A percentile compares a stretch with the other conserved stretches of the same genome.
phyloP scores from a whole-genome alignment of 148 eudicot species.

The Dianthus caryophyllus region DNA sequence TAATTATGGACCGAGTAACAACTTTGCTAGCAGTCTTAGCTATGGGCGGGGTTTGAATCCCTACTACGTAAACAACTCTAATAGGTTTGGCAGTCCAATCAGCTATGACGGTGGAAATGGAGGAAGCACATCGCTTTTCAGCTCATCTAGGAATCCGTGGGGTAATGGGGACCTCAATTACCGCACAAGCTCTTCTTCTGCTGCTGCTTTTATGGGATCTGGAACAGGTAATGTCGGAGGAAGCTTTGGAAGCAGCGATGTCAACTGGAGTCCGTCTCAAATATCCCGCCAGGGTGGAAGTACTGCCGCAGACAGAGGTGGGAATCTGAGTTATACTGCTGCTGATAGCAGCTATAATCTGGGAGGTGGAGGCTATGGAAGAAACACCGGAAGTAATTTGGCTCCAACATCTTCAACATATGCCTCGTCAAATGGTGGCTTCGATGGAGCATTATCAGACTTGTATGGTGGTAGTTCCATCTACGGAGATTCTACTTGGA shows the following conservation, averaged over 20 bases:
- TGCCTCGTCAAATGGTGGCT: conserved; percentile 44
- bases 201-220: conserved; percentile 36
- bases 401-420: conserved; percentile 41
- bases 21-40: conserved; percentile 33
- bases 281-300: conserved; percentile 43
- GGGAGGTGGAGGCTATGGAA: conserved; percentile 48
- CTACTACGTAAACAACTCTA: conserved; percentile 42
- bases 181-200: conserved; percentile 37
- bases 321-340: conserved; percentile 46
- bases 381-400: conserved; percentile 36
- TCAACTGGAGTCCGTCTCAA: conserved; percentile 47
- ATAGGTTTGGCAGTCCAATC: conserved; percentile 36
- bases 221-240: conserved; percentile 34
- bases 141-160: conserved; percentile 46
- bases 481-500: conserved; percentile 61
- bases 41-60: conserved; percentile 53
- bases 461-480: conserved; percentile 47
- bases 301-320: conserved; percentile 30
- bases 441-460: conserved; percentile 56
- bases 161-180: conserved; percentile 43
- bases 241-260: conserved; percentile 31
- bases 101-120: conserved; percentile 46
- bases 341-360: conserved; percentile 43
- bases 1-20: conserved; percentile 36
- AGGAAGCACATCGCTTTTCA: conserved; percentile 45